These are phyloP conservation scores for Graphilbum sp. DNA, from an alignment of 2,329 filamentous ascomycete species.

Conservation along the genomic window DNA sequence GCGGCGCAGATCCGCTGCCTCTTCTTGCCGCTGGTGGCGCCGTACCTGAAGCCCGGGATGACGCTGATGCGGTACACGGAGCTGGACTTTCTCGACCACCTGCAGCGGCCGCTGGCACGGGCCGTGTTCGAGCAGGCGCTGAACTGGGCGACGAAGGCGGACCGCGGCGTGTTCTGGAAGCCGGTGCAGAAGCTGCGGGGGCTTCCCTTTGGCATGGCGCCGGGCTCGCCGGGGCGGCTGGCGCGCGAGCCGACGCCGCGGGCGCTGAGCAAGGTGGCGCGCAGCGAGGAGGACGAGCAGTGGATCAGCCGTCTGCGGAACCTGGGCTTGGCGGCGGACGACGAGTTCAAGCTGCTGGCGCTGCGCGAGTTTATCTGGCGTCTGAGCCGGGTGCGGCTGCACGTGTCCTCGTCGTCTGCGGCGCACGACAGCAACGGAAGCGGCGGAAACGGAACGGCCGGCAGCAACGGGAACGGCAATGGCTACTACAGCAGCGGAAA, in stretches of 20 bases:
- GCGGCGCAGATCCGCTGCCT: slow-evolving; percentile 72
- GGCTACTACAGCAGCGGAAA: too few relatives aligned
- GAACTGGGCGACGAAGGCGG: slow-evolving; percentile 68
- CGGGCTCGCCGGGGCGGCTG: slow-evolving; percentile 18
- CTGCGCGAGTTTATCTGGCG: slow-evolving; percentile 87
- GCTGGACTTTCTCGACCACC: slow-evolving; percentile 56
- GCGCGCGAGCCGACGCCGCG: slow-evolving; percentile 29
- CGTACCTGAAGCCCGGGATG: slow-evolving; percentile 63
- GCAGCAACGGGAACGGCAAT: too few relatives aligned
- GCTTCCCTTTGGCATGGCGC: slow-evolving; percentile 47
- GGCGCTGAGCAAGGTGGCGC: slow-evolving; percentile 46
- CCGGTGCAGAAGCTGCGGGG: slow-evolving; percentile 49
- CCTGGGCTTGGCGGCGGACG: slow-evolving; percentile 64
- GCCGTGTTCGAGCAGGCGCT: slow-evolving; percentile 72
- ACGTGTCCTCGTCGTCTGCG: slow-evolving; percentile 16
- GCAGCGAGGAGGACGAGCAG: slow-evolving; percentile 84
- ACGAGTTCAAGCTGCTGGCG: slow-evolving; percentile 77
- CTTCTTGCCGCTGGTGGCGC: slow-evolving; percentile 60
- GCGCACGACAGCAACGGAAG: slow-evolving; percentile 10
- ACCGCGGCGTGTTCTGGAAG: slow-evolving; percentile 80
- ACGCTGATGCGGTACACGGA: slow-evolving; percentile 35
- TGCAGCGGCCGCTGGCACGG: slow-evolving; percentile 69
- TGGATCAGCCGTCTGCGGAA: slow-evolving; percentile 80
- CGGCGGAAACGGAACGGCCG: too few relatives aligned
- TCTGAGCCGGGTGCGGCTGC: slow-evolving; percentile 54